These are phyloP conservation scores for Iris pallida DNA, from an alignment of 116 monocot genomes.

Conservation along the genomic window DNA sequence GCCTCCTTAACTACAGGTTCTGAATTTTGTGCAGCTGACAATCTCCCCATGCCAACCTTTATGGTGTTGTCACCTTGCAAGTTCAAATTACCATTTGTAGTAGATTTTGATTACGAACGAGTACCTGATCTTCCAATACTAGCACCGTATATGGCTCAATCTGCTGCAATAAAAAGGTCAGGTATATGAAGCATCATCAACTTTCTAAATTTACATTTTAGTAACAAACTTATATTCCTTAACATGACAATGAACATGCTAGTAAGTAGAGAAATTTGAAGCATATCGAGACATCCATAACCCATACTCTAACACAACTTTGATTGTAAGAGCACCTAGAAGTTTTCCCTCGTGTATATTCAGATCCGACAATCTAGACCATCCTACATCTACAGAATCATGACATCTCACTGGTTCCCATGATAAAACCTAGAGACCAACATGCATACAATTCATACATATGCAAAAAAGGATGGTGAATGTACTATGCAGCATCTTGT, in stretches of 20 bases:
- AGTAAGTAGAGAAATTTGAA: slow-evolving; percentile 4
- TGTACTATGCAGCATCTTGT: no score
- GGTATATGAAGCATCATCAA: background rate
- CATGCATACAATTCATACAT: background rate
- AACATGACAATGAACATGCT: no score
- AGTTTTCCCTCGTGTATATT: slow-evolving; percentile 91
- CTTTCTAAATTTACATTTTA: background rate
- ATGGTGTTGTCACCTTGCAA: slow-evolving; percentile 51
- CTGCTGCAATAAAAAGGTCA: slow-evolving; percentile 33
- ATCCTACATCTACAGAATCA: slow-evolving; percentile 90
- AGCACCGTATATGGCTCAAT: slow-evolving; percentile 68
- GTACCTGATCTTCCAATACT: slow-evolving; percentile 38
- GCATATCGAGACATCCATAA: slow-evolving; percentile 83
- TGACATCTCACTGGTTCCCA: slow-evolving; percentile 92
- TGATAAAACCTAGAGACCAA: slow-evolving; percentile 59
- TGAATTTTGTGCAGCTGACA: slow-evolving; percentile 52
- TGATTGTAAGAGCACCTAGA: slow-evolving; percentile 95
- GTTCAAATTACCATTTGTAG: slow-evolving; percentile 22
- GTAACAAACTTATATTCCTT: background rate
- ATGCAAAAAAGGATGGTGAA: background rate
- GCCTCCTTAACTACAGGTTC: slow-evolving; percentile 47
- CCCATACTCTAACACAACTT: slow-evolving; percentile 98
- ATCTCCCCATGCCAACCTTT: slow-evolving; percentile 47
- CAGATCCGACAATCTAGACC: slow-evolving; percentile 85
- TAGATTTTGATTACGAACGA: slow-evolving; percentile 50